Evolutionary conservation across 2,329 filamentous ascomycete species (phyloP).

Genomic region (Penicillium aurantiogriseum): DNA sequence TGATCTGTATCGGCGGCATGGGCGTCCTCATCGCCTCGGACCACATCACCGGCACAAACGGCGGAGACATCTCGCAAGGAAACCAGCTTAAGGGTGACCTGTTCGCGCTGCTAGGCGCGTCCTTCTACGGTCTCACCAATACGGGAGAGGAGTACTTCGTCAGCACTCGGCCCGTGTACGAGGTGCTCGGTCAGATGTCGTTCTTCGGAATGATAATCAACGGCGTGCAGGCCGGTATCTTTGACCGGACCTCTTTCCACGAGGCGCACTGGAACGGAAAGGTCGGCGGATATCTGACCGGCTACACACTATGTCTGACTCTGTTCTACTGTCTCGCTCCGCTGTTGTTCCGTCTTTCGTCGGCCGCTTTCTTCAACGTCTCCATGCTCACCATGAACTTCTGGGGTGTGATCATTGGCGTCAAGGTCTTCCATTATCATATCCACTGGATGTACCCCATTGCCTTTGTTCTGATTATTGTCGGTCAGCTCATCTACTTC

Average conservation of each 20-base stretch:
- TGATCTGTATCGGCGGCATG: conserved; percentile 88
- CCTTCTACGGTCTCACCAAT: conserved; percentile 87
- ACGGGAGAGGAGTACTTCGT: conserved; percentile 95
- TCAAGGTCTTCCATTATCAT: conserved; percentile 74
- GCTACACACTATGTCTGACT: conserved; percentile 78
- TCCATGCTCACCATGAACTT: conserved; percentile 91
- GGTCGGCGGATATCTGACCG: conserved; percentile 79
- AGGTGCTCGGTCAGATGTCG: conserved; percentile 87
- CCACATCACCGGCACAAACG: conserved; percentile 73
- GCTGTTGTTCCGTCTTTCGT: conserved; percentile 82
- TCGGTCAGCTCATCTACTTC: conserved; percentile 86
- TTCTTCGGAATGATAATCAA: conserved; percentile 89
- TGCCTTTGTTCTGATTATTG: conserved; percentile 87
- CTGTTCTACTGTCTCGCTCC: conserved; percentile 89
- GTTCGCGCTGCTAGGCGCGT: conserved; percentile 84
- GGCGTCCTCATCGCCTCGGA: conserved; percentile 84
- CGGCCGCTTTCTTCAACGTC: conserved; percentile 95
- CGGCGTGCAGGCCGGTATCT: conserved; percentile 84
- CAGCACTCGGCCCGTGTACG: conserved; percentile 79
- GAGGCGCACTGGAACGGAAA: conserved; percentile 63
- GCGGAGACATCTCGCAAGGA: conserved; percentile 55
- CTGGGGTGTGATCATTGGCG: conserved; percentile 92
- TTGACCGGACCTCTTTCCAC: conserved; percentile 74
- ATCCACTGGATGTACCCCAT: conserved; percentile 94
- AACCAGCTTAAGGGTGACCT: conserved; percentile 86